phyloP scores from a whole-genome alignment of 345 rosid species.

The Gossypium longicalyx region DNA sequence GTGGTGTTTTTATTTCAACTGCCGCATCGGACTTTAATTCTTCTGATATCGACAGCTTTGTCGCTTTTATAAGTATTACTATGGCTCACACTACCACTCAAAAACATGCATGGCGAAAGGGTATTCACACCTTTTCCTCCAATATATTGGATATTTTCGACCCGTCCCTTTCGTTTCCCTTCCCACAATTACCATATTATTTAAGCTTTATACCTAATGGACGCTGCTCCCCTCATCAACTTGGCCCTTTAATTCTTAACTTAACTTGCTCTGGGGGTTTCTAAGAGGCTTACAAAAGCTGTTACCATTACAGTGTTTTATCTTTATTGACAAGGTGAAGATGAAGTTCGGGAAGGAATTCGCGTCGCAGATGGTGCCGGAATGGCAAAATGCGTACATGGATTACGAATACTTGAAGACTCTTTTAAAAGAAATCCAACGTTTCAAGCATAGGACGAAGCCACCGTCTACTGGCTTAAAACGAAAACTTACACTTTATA shows the following conservation, averaged over 20 bases:
- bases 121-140: background rate
- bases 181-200: background rate
- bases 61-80: background rate
- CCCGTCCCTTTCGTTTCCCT: background rate
- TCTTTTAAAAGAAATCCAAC: constrained; percentile 44
- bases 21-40: too few relatives aligned
- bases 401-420: constrained; percentile 49
- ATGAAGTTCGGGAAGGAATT: constrained; percentile 83
- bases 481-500: constrained; percentile 40
- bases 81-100: background rate
- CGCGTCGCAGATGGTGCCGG: constrained; percentile 61
- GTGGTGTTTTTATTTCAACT: too few relatives aligned
- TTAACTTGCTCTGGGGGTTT: background rate
- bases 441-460: constrained; percentile 33
- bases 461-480: constrained; percentile 23
- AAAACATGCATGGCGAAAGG: background rate
- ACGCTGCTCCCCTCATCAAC: background rate
- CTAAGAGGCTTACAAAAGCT: background rate
- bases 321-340: background rate
- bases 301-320: too few relatives aligned
- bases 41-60: too few relatives aligned
- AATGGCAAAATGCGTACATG: constrained; percentile 73
- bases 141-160: background rate
- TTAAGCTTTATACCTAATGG: background rate
- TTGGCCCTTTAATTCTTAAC: background rate